Percentiles rank a stretch among this genome's conserved stretches.
phyloP scores from a whole-genome alignment of 2,329 filamentous ascomycete genomes.

The Zopfia rhizophila region DNA sequence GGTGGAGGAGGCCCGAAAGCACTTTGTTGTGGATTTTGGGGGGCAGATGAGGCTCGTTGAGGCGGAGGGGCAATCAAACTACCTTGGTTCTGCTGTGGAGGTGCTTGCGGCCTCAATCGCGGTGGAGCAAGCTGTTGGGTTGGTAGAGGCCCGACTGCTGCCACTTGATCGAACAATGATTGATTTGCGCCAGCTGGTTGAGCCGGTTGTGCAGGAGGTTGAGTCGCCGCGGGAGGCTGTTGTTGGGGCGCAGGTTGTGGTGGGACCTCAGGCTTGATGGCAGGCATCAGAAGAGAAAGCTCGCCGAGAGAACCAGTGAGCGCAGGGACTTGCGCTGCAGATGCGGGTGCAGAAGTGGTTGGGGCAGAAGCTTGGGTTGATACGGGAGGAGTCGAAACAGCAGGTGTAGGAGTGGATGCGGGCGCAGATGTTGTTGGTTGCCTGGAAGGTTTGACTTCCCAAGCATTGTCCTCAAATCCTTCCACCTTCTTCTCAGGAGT shows the following conservation, averaged over 20 bases:
- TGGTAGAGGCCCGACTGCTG: slow-evolving; percentile 51
- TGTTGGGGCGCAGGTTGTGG: slow-evolving; percentile 53
- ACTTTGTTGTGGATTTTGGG: slow-evolving; percentile 76
- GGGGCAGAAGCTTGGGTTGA: slow-evolving; percentile 47
- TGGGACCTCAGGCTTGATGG: slow-evolving; percentile 48
- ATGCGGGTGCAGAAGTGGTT: slow-evolving; percentile 66
- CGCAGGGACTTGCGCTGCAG: slow-evolving; percentile 34
- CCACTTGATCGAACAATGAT: slow-evolving; percentile 49
- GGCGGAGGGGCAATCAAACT: slow-evolving; percentile 81
- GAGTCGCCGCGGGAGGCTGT: slow-evolving; percentile 54
- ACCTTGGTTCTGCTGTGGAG: slow-evolving; percentile 68
- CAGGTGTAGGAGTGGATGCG: slow-evolving; percentile 52
- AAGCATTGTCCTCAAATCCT: slow-evolving; percentile 96
- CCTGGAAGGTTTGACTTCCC: slow-evolving; percentile 90
- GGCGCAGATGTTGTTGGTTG: slow-evolving; percentile 57
- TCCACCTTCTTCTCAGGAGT: slow-evolving; percentile 61
- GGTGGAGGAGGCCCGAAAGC: slow-evolving; percentile 76
- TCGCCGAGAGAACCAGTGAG: slow-evolving; percentile 75
- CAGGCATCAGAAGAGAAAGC: slow-evolving; percentile 70
- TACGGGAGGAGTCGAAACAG: no score
- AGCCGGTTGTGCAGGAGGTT: slow-evolving; percentile 55
- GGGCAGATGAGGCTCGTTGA: slow-evolving; percentile 84
- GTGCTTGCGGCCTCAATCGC: slow-evolving; percentile 76
- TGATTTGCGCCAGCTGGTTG: slow-evolving; percentile 57
- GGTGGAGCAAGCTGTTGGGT: slow-evolving; percentile 52